These are phyloP conservation scores for Ceratocystis cubensis DNA, from an alignment of 2,329 filamentous ascomycete species.

Conservation along the genomic window DNA sequence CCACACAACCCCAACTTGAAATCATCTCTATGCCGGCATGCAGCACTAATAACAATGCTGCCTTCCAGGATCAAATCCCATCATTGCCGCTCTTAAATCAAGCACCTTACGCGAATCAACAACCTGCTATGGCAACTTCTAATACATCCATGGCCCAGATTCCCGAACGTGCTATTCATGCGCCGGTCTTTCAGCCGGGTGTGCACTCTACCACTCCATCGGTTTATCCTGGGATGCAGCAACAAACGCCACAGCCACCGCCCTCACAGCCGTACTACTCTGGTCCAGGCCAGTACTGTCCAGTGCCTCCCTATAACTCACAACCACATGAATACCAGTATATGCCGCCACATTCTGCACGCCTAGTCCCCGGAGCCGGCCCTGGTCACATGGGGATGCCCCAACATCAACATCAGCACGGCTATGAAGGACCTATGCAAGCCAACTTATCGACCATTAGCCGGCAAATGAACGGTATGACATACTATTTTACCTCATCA, in stretches of 20 bases:
- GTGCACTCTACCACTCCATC: conserved; percentile 36
- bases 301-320: conserved; percentile 22
- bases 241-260: conserved; percentile 21
- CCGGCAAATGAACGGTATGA: conserved; percentile 89
- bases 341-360: conserved; percentile 26
- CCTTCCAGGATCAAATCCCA: conserved; percentile 10
- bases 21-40: conserved; percentile 32
- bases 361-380: conserved; percentile 21
- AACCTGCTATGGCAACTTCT: background rate
- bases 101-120: background rate
- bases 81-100: background rate
- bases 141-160: conserved; percentile 61
- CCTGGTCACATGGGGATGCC: conserved; percentile 31
- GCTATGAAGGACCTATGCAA: background rate
- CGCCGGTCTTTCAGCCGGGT: conserved; percentile 65
- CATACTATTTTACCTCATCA: conserved; percentile 61
- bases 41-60: conserved; percentile 32
- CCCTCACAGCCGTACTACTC: conserved; percentile 1
- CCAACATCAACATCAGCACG: conserved; percentile 3
- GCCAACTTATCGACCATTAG: conserved; percentile 36
- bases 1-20: conserved; percentile 47
- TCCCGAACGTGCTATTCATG: conserved; percentile 82
- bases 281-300: background rate
- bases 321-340: conserved; percentile 25
- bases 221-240: conserved; percentile 39